Conservation (phyloP, 1,139 yeast species). For the Scheffersomyces lignicola region DNA sequence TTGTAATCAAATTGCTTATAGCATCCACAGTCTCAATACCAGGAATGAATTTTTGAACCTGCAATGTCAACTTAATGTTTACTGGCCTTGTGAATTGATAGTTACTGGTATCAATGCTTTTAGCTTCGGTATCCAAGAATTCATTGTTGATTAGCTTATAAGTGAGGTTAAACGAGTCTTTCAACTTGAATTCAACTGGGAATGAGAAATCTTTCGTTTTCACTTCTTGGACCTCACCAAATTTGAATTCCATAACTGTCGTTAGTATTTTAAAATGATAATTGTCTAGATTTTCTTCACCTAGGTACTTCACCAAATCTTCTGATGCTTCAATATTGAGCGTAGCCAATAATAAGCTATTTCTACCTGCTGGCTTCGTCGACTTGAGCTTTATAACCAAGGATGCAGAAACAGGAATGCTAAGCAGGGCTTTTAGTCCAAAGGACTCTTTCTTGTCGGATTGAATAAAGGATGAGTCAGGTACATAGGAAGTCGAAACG, state of each 20-base stretch:
- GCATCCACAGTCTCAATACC: conserved; percentile 11
- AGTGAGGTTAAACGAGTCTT: conserved; percentile 41
- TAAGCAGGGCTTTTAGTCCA: conserved; percentile 7
- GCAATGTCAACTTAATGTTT: conserved; percentile 31
- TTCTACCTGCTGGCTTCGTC: conserved; percentile 57
- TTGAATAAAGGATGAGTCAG: not conserved
- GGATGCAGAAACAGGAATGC: conserved; percentile 25
- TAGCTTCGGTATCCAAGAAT: conserved; percentile 15
- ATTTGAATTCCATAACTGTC: conserved; percentile 40
- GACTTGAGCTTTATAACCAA: conserved; percentile 56
- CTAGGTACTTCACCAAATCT: conserved; percentile 28
- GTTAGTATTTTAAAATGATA: conserved; percentile 40
- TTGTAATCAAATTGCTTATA: conserved; percentile 39
- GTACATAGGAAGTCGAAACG: not conserved
- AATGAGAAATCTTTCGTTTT: conserved; percentile 25
- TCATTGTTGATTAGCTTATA: conserved; percentile 43
- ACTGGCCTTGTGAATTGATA: conserved; percentile 27
- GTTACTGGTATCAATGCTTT: conserved; percentile 13
- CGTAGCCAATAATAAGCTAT: conserved; percentile 51
- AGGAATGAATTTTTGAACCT: conserved; percentile 19
- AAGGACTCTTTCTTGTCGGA: conserved; percentile 4
- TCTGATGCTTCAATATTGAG: conserved; percentile 58
- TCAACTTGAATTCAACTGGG: conserved; percentile 31
- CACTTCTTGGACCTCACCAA: conserved; percentile 31
- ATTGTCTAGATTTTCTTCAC: conserved; percentile 11